Conservation (phyloP, 208 protist species). For the Trypanosoma lewisi region DNA sequence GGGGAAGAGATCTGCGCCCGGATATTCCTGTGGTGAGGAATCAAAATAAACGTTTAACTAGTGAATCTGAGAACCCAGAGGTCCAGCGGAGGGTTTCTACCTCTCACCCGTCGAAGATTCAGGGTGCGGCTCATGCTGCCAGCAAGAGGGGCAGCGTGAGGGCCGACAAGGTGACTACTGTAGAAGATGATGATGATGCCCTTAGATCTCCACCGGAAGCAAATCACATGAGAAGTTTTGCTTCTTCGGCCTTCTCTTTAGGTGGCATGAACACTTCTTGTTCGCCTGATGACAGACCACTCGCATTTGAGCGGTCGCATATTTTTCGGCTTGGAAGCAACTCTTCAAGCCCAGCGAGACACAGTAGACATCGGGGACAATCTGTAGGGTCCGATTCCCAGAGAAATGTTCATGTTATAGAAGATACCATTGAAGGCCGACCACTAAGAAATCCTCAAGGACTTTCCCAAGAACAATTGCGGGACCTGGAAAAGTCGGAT, state of each 20-base stretch:
- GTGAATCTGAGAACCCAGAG: not conserved
- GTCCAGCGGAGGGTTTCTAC: not conserved
- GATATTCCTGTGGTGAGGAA: not conserved
- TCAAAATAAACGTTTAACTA: not conserved
- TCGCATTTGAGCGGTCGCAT: not conserved
- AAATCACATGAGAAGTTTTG: not conserved
- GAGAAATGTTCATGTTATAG: not conserved
- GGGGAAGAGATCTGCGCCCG: not conserved
- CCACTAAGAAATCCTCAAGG: not conserved
- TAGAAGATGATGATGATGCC: not conserved
- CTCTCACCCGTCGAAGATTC: not conserved
- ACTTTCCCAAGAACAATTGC: not conserved
- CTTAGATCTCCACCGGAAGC: not conserved
- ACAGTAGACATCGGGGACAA: not conserved
- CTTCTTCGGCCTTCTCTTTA: too few species aligned
- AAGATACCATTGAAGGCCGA: constrained; percentile 7
- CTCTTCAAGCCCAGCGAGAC: not conserved
- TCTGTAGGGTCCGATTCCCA: not conserved
- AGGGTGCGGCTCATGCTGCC: not conserved
- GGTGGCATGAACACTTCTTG: not conserved
- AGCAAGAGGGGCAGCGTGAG: not conserved
- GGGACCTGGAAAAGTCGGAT: not conserved
- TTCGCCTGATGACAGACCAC: not conserved
- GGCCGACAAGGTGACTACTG: not conserved
- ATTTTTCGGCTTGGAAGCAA: too few species aligned